These are phyloP conservation scores for Monosporascus sp. DNA, from an alignment of 2,329 filamentous ascomycete species.

Conservation along the genomic window DNA sequence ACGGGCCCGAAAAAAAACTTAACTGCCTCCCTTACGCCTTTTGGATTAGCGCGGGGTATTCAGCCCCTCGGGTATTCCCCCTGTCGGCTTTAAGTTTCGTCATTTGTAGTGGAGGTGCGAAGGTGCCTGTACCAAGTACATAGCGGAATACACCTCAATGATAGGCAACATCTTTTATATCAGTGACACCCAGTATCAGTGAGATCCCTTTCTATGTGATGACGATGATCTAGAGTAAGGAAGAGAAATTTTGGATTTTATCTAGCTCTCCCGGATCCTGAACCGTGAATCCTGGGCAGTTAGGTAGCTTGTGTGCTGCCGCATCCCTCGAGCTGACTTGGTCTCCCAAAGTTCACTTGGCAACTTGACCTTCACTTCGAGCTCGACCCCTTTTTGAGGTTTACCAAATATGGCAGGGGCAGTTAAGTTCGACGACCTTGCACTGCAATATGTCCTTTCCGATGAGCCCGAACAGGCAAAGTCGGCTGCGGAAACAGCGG, in stretches of 20 bases:
- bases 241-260: too few relatives aligned
- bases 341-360: conserved; percentile 7
- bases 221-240: too few relatives aligned
- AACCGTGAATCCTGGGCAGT: too few relatives aligned
- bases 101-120: not conserved
- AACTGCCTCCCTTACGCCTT: conserved; percentile 27
- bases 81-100: not conserved
- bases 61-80: not conserved
- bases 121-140: not conserved
- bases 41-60: conserved; percentile 12
- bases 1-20: conserved; percentile 8
- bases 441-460: conserved; percentile 48
- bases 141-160: not conserved
- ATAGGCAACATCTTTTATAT: too few relatives aligned
- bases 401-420: conserved; percentile 15
- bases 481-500: conserved; percentile 39
- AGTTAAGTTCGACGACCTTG: conserved; percentile 41
- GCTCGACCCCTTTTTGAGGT: not conserved
- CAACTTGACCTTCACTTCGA: too few relatives aligned
- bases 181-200: too few relatives aligned
- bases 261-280: too few relatives aligned
- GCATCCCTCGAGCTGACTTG: conserved; percentile 11
- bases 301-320: too few relatives aligned
- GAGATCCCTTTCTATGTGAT: too few relatives aligned
- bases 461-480: conserved; percentile 38